Conservation (phyloP, 441 rosid genomes). For the Theobroma grandiflorum region DNA sequence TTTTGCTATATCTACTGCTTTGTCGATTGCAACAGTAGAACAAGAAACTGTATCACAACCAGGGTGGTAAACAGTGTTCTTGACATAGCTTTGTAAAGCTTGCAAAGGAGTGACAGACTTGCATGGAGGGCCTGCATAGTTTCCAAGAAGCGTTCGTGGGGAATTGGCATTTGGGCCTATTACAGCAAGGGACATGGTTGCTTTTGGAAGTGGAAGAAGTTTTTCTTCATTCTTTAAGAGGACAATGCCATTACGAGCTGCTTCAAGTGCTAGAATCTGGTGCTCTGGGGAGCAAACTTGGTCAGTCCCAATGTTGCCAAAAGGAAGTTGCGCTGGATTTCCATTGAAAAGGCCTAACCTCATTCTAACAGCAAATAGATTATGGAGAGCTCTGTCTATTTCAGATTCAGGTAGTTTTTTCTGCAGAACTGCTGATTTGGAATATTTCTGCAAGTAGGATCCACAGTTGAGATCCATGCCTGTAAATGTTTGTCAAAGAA, state of each 20-base stretch:
- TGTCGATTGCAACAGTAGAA: constrained; percentile 47
- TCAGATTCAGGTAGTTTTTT: constrained; percentile 62
- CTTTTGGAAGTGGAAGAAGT: constrained; percentile 57
- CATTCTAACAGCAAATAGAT: constrained; percentile 78
- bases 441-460: constrained; percentile 62
- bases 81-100: constrained; percentile 60
- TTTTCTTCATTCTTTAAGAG: constrained; percentile 62
- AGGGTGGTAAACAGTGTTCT: constrained; percentile 47
- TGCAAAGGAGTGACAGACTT: constrained; percentile 62
- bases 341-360: constrained; percentile 89
- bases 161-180: constrained; percentile 82
- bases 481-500: constrained; percentile 32
- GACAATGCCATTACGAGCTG: constrained; percentile 84
- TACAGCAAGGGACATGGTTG: constrained; percentile 59
- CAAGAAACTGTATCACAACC: constrained; percentile 74
- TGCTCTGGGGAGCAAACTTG: constrained; percentile 72
- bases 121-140: constrained; percentile 80
- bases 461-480: constrained; percentile 94
- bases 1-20: constrained; percentile 61
- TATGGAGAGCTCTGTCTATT: constrained; percentile 73
- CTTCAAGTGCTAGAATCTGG: constrained; percentile 80
- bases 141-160: constrained; percentile 62
- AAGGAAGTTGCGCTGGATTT: constrained; percentile 59
- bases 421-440: constrained; percentile 72
- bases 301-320: constrained; percentile 63